phyloP scores from a whole-genome alignment of 2,329 filamentous ascomycete genomes.

The Sporothrix inflata region DNA sequence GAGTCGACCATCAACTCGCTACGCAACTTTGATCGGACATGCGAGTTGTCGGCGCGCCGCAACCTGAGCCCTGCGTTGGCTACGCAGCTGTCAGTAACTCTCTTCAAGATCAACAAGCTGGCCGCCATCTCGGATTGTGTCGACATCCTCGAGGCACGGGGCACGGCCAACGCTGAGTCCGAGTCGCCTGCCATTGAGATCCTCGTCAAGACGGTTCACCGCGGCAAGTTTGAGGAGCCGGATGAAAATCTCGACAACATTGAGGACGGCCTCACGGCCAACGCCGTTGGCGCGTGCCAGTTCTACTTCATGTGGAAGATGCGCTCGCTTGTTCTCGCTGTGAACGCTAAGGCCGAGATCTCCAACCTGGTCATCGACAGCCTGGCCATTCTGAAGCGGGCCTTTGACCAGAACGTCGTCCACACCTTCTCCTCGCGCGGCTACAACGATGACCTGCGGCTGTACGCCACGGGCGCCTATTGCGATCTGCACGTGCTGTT shows the following conservation, averaged over 20 bases:
- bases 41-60: conserved; percentile 71
- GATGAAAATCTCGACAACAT: conserved; percentile 73
- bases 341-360: conserved; percentile 60
- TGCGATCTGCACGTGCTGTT: conserved; percentile 85
- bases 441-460: conserved; percentile 75
- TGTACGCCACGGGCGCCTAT: conserved; percentile 73
- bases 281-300: conserved; percentile 74
- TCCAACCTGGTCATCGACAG: conserved; percentile 62
- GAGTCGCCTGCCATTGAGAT: conserved; percentile 64
- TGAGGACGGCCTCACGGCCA: conserved; percentile 77
- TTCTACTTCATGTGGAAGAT: conserved; percentile 98
- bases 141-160: conserved; percentile 69
- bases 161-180: conserved; percentile 51
- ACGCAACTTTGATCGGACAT: conserved; percentile 69
- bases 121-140: conserved; percentile 78
- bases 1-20: conserved; percentile 78
- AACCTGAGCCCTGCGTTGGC: conserved; percentile 68
- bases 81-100: conserved; percentile 70
- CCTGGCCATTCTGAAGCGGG: conserved; percentile 58
- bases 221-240: conserved; percentile 70
- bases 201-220: conserved; percentile 71
- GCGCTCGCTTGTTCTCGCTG: conserved; percentile 58
- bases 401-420: conserved; percentile 66
- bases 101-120: conserved; percentile 80
- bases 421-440: conserved; percentile 68